Evolutionary conservation across 2,329 filamentous ascomycete genomes (phyloP).

Genomic region (Microdochium trichocladiopsis): DNA sequence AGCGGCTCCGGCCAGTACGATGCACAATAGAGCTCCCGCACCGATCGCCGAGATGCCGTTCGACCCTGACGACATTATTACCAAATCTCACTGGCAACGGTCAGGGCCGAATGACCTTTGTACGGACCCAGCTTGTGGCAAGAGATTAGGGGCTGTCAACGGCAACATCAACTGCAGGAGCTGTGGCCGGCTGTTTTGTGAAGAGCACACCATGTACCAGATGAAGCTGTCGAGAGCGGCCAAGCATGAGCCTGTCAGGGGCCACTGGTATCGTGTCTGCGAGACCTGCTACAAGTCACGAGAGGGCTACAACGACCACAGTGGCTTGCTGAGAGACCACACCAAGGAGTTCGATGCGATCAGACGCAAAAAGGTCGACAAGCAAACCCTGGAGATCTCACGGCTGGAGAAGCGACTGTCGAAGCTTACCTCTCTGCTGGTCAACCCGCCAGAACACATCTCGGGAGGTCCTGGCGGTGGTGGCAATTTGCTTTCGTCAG

Average conservation of each 20-base stretch:
- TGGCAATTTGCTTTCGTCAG: slow-evolving; percentile 50
- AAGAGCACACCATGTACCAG: slow-evolving; percentile 98
- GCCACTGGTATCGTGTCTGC: slow-evolving; percentile 90
- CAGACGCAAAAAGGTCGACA: slow-evolving; percentile 74
- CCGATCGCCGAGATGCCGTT: slow-evolving; percentile 30
- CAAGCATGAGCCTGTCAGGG: slow-evolving; percentile 80
- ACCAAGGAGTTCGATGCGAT: slow-evolving; percentile 62
- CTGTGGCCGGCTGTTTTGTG: slow-evolving; percentile 90
- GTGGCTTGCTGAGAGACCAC: slow-evolving; percentile 64
- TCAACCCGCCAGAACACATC: slow-evolving; percentile 65
- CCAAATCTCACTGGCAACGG: slow-evolving; percentile 82
- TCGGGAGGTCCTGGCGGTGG: slow-evolving; percentile 36
- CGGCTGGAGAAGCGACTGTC: slow-evolving; percentile 87
- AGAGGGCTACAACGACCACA: slow-evolving; percentile 89
- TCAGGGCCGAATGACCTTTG: slow-evolving; percentile 69
- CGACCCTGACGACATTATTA: slow-evolving; percentile 88
- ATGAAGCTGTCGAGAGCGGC: slow-evolving; percentile 93
- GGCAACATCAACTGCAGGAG: slow-evolving; percentile 89
- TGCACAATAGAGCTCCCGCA: slow-evolving; percentile 25
- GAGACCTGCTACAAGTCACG: slow-evolving; percentile 99
- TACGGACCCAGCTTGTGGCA: slow-evolving; percentile 80
- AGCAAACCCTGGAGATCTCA: slow-evolving; percentile 80
- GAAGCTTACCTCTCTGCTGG: slow-evolving; percentile 78
- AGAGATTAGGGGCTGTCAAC: slow-evolving; percentile 68
- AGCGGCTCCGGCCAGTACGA: slow-evolving; percentile 22